phyloP scores from a whole-genome alignment of 805 yeast genomes.

The Sugiyamaella boreocaroliniensis region DNA sequence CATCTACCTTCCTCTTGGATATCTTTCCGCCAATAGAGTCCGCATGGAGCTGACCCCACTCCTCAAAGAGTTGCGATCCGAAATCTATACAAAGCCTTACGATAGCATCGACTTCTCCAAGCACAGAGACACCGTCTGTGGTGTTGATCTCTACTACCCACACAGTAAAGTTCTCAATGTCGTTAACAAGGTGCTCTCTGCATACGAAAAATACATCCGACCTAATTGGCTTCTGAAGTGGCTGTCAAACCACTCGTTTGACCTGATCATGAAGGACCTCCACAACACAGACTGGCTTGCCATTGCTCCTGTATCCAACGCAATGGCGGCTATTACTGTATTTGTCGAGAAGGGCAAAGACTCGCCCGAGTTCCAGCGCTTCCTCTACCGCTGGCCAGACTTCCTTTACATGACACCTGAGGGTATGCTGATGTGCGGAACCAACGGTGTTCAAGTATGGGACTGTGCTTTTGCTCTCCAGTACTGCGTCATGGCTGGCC shows the following conservation, averaged over 20 bases:
- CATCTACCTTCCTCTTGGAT: constrained; percentile 81
- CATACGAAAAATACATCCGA: constrained; percentile 65
- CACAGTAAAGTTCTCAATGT: constrained; percentile 63
- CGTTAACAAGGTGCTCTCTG: constrained; percentile 51
- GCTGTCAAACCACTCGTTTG: constrained; percentile 49
- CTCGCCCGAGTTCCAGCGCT: constrained; percentile 51
- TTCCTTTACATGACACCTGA: constrained; percentile 77
- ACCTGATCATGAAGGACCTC: constrained; percentile 64
- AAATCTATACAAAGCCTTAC: constrained; percentile 65
- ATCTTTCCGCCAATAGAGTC: constrained; percentile 52
- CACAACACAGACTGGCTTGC: constrained; percentile 72
- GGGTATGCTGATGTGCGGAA: constrained; percentile 92
- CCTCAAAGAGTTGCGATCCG: constrained; percentile 59
- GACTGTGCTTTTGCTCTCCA: constrained; percentile 90
- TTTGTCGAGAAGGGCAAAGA: constrained; percentile 62
- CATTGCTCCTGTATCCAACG: constrained; percentile 92
- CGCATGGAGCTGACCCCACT: constrained; percentile 59
- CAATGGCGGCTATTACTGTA: constrained; percentile 70
- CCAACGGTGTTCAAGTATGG: constrained; percentile 98
- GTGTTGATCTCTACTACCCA: constrained; percentile 90
- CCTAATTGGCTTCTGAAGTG: constrained; percentile 63
- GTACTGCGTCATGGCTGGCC: constrained; percentile 69
- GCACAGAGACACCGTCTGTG: constrained; percentile 81
- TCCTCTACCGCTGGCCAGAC: constrained; percentile 61
- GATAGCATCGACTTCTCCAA: constrained; percentile 58